These are phyloP conservation scores for Nicotiana obtusifolia DNA, from an alignment of 257 asterid genomes.

Conservation along the genomic window DNA sequence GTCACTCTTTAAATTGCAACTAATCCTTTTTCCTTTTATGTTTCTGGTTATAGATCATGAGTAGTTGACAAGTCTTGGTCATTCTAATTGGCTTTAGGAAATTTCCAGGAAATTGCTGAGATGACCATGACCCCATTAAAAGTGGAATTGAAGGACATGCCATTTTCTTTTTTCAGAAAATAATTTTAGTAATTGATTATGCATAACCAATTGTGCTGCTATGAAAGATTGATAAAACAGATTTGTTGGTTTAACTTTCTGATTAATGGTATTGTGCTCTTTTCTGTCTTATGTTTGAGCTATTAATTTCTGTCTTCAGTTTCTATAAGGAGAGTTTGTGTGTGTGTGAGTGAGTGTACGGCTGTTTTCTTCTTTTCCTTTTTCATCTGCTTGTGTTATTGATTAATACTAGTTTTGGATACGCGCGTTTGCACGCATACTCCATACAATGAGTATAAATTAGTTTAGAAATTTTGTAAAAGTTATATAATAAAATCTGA, in stretches of 20 bases:
- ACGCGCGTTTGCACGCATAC: too few species aligned
- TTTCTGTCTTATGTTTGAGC: not conserved
- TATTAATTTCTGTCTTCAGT: not conserved
- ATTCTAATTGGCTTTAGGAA: not conserved
- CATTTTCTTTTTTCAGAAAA: not conserved
- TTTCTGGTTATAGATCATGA: not conserved
- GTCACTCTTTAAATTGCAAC: not conserved
- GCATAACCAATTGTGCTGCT: not conserved
- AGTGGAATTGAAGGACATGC: not conserved
- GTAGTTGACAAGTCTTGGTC: not conserved
- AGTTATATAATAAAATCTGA: too few species aligned
- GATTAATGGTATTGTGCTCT: not conserved
- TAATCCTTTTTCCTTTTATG: not conserved
- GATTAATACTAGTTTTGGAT: too few species aligned
- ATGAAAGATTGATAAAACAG: not conserved
- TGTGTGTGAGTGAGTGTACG: not conserved
- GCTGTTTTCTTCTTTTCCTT: too few species aligned
- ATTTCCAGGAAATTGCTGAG: not conserved
- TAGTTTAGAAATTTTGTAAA: too few species aligned
- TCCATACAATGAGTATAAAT: too few species aligned
- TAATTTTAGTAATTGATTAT: not conserved
- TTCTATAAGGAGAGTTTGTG: too few species aligned
- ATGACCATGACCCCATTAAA: conserved; percentile 1
- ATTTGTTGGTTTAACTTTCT: not conserved
- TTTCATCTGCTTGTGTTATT: too few species aligned